Base-by-base conservation (phyloP, 192 early-diverging fungal species). In the Rhizoclosmatium globosum region DNA sequence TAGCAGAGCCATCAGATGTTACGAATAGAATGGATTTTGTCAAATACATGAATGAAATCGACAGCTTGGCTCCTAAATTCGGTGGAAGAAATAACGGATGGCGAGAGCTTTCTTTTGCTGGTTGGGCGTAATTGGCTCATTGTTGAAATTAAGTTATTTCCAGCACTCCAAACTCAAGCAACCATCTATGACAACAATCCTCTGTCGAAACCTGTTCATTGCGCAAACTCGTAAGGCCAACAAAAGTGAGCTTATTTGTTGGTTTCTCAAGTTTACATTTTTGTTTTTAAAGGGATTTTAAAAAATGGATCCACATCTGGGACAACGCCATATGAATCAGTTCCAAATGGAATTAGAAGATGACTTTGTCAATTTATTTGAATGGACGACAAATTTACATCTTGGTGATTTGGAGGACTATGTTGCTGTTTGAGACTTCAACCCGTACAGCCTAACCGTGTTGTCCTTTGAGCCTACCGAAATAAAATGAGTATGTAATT, bases 81-180 rank as follows among this genome's bases (percentile, higher is more conserved):
- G 88, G 88, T 17, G 88, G 88, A 45, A 61, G 88, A 6, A 87
- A 87, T 68, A 89, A 89, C 58, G 81, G 71, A 4, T 89, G 88
- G 88, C 23, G 88, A 38, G 85, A 88, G 79, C 70, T 88, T 2
- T 71, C 74, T 13, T 46, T 84, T n/a, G 82, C 82, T 53, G 74
- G 87, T 88, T 79, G 56, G 81, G 44, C 19, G n/a, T 76, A 7
- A 0, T 50, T 73, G 41, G 13, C 31, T 62, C 19, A n/a, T 31
- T 15, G 21, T 47, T 62, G 3, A 44, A 15, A 21, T 15, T 23
- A 15, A 46, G 41, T 15, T 64, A 7, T 65, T 76, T 60, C 19
- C 41, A 11, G 9, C 17, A 19, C 2, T 15, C 64, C 42, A 46
- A 23, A 60, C 57, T 23, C 66, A 69, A 61, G 57, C 72, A 6